phyloP scores from a whole-genome alignment of 1,139 yeast species.

The Yamadazyma epiphylla region DNA sequence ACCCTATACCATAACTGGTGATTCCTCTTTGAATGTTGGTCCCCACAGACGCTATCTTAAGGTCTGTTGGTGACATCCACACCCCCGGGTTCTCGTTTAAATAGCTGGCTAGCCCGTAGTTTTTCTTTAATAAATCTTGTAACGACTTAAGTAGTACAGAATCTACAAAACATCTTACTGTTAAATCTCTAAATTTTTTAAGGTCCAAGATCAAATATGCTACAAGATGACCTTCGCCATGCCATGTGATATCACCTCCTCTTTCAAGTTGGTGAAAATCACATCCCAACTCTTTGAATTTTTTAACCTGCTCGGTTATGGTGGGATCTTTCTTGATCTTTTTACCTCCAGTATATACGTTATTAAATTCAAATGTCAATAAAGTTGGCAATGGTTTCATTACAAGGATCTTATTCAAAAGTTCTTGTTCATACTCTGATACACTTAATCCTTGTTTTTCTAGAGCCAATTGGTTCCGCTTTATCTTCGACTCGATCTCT shows the following conservation, averaged over 20 bases:
- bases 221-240: slow-evolving; percentile 93
- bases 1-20: slow-evolving; percentile 86
- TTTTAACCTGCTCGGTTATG: slow-evolving; percentile 26
- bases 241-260: slow-evolving; percentile 98
- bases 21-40: slow-evolving; percentile 80
- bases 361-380: slow-evolving; percentile 76
- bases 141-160: slow-evolving; percentile 64
- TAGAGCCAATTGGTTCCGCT: slow-evolving; percentile 33
- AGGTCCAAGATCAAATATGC: slow-evolving; percentile 81
- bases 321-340: slow-evolving; percentile 56
- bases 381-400: slow-evolving; percentile 63
- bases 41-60: slow-evolving; percentile 87
- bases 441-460: slow-evolving; percentile 37
- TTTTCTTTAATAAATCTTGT: slow-evolving; percentile 46
- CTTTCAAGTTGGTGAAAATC: slow-evolving; percentile 70
- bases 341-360: slow-evolving; percentile 88
- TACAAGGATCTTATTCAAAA: slow-evolving; percentile 40
- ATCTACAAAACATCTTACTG: slow-evolving; percentile 73
- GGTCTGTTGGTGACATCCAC: slow-evolving; percentile 55
- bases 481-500: slow-evolving; percentile 47
- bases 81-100: slow-evolving; percentile 80
- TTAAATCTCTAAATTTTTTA: slow-evolving; percentile 51
- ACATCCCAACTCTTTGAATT: slow-evolving; percentile 39
- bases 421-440: slow-evolving; percentile 42
- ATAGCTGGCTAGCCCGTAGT: slow-evolving; percentile 39